Evolutionary conservation across 306 rosid genomes (phyloP), one percentile per base, ranked within the genome.

Genomic region (Citrullus colocynthis): DNA sequence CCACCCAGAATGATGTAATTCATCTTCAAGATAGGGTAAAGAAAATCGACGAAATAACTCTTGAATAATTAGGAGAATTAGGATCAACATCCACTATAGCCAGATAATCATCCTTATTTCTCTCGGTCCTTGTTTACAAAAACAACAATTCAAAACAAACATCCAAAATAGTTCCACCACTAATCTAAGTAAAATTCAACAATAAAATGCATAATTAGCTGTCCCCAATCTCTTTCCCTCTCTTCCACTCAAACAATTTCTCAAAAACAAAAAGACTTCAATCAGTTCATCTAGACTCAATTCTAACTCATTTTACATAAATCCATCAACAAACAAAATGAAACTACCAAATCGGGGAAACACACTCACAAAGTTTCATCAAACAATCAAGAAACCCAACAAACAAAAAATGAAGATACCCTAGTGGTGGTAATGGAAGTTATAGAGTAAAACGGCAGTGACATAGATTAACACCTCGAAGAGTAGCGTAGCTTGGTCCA

Each of bases 11-110:
- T 95, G 97, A 65, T 95, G 98, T 78, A 95, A 82, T 80, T 95
- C 98, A 45, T 95, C 98, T 9, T 96, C 96, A 6, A 92, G 1
- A 83, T 87, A 24, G 10, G 98, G 88, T 24, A 85, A 82, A 15
- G 83, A 86, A 45, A 92, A 80, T 84, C 98, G 87, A 74, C 90
- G 93, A 49, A 49, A 92, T 92, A 8, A 95, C 97, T 81, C 84
- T 87, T 2, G 97, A 92, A 76, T 87, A 95, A 82, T 90, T 92
- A 49, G 95, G 93, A 78, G 97, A 95, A 78, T 17, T 89, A 60
- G 96, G 97, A 87, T 95, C 96, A 7, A 89, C 80, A 17, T 95
- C 98, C 77, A 95, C 96, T 0, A 97, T 95, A 52, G 98, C 98
- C 82, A 95, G 76, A 82, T 95, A 95, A 51, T 95, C 98, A 24